Percentiles rank a stretch among this genome's conserved stretches.
Evolutionary conservation across 2,329 filamentous ascomycete species (phyloP).

Genomic region (Chrysoporthe austroafricana): DNA sequence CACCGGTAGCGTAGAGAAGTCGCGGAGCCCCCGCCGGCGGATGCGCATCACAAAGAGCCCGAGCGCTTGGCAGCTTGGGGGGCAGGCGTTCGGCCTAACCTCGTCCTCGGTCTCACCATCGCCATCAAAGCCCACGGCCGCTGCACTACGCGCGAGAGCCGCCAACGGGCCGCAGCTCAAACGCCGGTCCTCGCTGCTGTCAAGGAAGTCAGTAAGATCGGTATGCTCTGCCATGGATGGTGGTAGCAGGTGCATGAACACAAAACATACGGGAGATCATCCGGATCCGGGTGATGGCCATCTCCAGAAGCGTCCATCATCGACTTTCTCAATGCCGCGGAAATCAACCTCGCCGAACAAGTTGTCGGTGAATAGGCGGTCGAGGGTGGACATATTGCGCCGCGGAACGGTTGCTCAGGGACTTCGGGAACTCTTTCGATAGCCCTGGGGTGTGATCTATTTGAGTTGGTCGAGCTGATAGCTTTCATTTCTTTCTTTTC

Average conservation of each 20-base stretch:
- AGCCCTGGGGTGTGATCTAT: slow-evolving; percentile 19
- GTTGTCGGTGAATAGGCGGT: slow-evolving; percentile 41
- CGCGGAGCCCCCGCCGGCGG: slow-evolving; percentile 12
- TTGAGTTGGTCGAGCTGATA: neutral
- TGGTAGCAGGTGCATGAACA: slow-evolving; percentile 8
- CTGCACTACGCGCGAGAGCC: slow-evolving; percentile 31
- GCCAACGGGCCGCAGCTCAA: slow-evolving; percentile 33
- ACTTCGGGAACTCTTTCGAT: slow-evolving; percentile 51
- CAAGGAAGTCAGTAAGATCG: slow-evolving; percentile 27
- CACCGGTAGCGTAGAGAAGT: neutral
- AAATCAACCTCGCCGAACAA: slow-evolving; percentile 21
- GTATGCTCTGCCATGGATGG: slow-evolving; percentile 22
- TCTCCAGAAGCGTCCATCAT: slow-evolving; percentile 13
- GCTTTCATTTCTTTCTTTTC: neutral
- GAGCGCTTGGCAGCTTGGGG: slow-evolving; percentile 24
- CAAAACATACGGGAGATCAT: slow-evolving; percentile 7
- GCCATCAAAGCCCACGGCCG: slow-evolving; percentile 12
- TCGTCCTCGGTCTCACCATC: slow-evolving; percentile 2
- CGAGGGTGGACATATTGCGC: slow-evolving; percentile 42
- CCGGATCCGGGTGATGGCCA: slow-evolving; percentile 4
- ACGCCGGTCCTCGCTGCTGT: slow-evolving; percentile 27
- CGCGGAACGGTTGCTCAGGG: slow-evolving; percentile 45
- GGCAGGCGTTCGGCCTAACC: slow-evolving; percentile 7
- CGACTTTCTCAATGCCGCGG: slow-evolving; percentile 32
- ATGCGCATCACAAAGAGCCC: slow-evolving; percentile 26